These are phyloP conservation scores for Moesziomyces globuligerus DNA, from an alignment of 1,284 basidiomycete species.

Conservation along the genomic window DNA sequence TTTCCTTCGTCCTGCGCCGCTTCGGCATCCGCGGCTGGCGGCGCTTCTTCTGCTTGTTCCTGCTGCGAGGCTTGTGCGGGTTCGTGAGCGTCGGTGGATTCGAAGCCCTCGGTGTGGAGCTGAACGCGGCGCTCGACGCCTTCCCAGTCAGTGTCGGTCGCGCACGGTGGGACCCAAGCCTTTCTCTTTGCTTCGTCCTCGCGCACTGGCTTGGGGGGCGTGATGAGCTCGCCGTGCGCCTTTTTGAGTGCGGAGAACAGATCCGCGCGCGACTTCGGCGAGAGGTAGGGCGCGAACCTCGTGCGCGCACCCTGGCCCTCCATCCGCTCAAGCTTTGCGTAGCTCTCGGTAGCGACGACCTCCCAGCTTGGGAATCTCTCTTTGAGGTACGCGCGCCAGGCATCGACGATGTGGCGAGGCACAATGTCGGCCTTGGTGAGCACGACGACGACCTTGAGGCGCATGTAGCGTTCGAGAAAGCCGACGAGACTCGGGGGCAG, in stretches of 20 bases:
- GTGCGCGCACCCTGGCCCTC: constrained; percentile 52
- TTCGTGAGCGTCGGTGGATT: not conserved
- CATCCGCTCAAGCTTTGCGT: constrained; percentile 35
- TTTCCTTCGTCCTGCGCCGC: not conserved
- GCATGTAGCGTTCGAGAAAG: constrained; percentile 69
- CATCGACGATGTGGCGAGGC: constrained; percentile 33
- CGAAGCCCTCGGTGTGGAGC: constrained; percentile 30
- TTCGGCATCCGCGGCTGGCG: not conserved
- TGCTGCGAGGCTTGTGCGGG: not conserved
- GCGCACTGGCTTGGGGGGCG: constrained; percentile 75
- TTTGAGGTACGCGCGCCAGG: constrained; percentile 41
- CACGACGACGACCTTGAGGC: constrained; percentile 69
- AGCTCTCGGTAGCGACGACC: constrained; percentile 54
- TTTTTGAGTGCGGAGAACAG: constrained; percentile 76
- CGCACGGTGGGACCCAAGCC: constrained; percentile 74
- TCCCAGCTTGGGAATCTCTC: constrained; percentile 43
- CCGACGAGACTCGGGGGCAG: constrained; percentile 71
- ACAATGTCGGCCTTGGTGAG: constrained; percentile 58
- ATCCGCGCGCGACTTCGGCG: constrained; percentile 27
- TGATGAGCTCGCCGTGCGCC: constrained; percentile 76
- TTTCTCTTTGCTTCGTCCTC: constrained; percentile 72
- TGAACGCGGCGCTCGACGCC: constrained; percentile 41
- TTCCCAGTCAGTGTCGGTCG: constrained; percentile 49
- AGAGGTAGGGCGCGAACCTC: constrained; percentile 44
- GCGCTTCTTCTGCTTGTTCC: too few species aligned